Conservation (phyloP, 2,329 filamentous ascomycete species). For the Trichoderma breve region DNA sequence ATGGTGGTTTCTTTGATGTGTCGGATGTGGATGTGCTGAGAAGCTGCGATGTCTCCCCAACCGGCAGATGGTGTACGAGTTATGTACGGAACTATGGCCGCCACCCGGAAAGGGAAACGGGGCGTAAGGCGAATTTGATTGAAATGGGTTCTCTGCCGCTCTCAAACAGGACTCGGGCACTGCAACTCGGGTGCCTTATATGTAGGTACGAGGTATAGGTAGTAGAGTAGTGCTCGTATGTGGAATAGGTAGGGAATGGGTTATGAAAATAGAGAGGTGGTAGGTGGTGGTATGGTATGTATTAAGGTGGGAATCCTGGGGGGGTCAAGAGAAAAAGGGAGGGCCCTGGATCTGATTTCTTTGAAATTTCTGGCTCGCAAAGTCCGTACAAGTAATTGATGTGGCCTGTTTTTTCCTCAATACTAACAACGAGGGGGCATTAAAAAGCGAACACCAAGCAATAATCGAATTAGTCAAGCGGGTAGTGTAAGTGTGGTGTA, state of each 20-base stretch:
- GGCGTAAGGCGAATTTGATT: neutral
- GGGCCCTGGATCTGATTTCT: neutral
- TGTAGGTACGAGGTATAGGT: neutral
- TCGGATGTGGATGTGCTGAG: neutral
- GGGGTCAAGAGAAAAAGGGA: neutral
- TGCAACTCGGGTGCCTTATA: neutral
- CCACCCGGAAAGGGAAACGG: neutral
- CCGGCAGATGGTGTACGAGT: neutral
- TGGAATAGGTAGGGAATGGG: neutral
- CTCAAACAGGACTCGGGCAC: neutral
- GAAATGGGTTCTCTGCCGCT: neutral
- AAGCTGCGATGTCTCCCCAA: neutral
- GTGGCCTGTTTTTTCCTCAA: neutral
- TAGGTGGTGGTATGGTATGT: neutral
- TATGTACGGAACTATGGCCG: neutral
- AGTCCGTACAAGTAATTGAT: neutral
- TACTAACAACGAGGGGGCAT: neutral
- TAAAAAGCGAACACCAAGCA: neutral
- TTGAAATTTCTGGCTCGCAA: neutral
- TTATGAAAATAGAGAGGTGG: neutral
- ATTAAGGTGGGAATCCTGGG: neutral
- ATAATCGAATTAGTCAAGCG: neutral
- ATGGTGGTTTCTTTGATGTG: slow-evolving; percentile 33
- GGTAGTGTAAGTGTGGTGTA: neutral
- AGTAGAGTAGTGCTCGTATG: neutral